phyloP scores from a whole-genome alignment of 2,329 filamentous ascomycete species.

The Zymoseptoria pseudotritici region DNA sequence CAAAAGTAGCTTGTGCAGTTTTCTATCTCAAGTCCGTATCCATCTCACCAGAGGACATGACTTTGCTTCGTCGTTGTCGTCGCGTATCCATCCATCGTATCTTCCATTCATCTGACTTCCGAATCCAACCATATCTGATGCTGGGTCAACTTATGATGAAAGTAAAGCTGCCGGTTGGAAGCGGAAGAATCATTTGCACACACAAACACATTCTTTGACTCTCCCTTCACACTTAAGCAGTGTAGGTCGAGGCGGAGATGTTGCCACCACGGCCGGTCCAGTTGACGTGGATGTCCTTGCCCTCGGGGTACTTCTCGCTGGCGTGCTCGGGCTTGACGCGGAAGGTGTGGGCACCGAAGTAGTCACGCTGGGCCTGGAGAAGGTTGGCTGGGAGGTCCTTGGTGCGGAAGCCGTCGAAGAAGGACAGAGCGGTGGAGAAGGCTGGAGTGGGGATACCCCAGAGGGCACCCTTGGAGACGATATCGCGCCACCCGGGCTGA shows the following conservation, averaged over 20 bases:
- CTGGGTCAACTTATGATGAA: not conserved
- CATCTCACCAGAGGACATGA: not conserved
- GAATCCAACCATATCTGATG: not conserved
- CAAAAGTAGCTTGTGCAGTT: not conserved
- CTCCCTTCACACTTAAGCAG: conserved; percentile 57
- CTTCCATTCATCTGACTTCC: not conserved
- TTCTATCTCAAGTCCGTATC: not conserved
- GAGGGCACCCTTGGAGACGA: conserved; percentile 83
- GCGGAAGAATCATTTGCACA: not conserved
- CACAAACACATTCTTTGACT: not conserved
- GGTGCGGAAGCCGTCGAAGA: conserved; percentile 98
- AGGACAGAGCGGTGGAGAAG: conserved; percentile 93
- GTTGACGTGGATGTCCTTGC: conserved; percentile 95
- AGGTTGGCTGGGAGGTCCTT: conserved; percentile 97
- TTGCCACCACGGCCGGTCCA: conserved; percentile 98
- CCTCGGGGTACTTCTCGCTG: conserved; percentile 62
- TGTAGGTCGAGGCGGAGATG: conserved; percentile 94
- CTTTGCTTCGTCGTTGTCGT: not conserved
- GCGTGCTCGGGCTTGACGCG: conserved; percentile 46
- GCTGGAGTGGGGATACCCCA: conserved; percentile 94
- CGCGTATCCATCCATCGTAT: not conserved
- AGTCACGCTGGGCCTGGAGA: conserved; percentile 97
- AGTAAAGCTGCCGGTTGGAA: not conserved
- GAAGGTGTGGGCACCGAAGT: conserved; percentile 70
- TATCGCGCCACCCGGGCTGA: conserved; percentile 80